A percentile compares a stretch with the other conserved stretches of the same genome.
Evolutionary conservation across 2,329 filamentous ascomycete genomes (phyloP).

Genomic region (Chaetomium strumarium): DNA sequence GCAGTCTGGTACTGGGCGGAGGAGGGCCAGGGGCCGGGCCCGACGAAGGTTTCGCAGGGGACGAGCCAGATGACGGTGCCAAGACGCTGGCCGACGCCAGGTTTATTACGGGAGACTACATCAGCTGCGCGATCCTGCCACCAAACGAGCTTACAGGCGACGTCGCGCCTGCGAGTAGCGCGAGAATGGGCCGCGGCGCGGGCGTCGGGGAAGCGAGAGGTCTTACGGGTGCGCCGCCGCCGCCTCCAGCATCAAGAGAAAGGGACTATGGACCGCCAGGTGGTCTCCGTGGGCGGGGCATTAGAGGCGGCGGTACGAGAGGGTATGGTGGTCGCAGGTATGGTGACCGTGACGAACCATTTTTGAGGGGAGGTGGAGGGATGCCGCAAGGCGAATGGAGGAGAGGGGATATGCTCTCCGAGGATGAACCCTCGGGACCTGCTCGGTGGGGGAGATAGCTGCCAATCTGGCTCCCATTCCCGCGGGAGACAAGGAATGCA

Average conservation of each 20-base stretch:
- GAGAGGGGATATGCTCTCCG: constrained; percentile 57
- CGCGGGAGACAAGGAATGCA: neutral
- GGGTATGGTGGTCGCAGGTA: constrained; percentile 26
- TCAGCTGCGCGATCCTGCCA: constrained; percentile 75
- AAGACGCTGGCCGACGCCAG: constrained; percentile 71
- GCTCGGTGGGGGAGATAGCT: constrained; percentile 32
- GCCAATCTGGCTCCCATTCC: too few species aligned
- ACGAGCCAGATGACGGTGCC: constrained; percentile 48
- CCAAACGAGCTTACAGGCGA: constrained; percentile 64
- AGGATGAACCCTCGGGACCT: constrained; percentile 37
- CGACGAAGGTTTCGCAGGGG: constrained; percentile 35
- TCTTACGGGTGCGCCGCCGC: neutral
- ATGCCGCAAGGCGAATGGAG: constrained; percentile 58
- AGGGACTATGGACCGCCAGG: constrained; percentile 13
- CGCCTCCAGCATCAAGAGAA: constrained; percentile 23
- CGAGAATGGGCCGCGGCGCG: constrained; percentile 39
- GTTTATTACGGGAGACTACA: constrained; percentile 85
- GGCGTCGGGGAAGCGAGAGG: constrained; percentile 33
- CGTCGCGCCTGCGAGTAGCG: constrained; percentile 57
- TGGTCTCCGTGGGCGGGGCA: constrained; percentile 2
- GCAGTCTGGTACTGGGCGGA: constrained; percentile 71
- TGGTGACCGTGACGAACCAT: constrained; percentile 9
- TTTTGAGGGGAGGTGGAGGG: constrained; percentile 20
- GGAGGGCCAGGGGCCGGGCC: constrained; percentile 38
- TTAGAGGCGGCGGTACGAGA: constrained; percentile 17